Base-by-base conservation (phyloP, 75 land plant species). In the Adiantum capillusveneris region DNA sequence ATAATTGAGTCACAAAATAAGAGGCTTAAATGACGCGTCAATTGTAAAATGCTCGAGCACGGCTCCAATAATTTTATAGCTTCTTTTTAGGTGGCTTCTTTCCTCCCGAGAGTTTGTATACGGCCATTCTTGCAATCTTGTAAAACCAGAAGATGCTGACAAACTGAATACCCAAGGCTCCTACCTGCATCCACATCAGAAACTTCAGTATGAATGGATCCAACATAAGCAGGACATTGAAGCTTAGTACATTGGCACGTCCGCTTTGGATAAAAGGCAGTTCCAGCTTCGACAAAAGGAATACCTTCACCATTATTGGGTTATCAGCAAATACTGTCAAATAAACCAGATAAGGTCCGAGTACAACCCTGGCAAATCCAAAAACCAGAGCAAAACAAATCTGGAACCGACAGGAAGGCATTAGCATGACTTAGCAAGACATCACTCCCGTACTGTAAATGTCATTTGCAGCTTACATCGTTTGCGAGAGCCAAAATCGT, bases 101-200 rank as follows among this genome's bases (percentile, higher is more conserved):
- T 55, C 37, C 37, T 34, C 78, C 81, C 1, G 31, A 25, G 24
- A 90, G 30, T 57, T 91, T 88, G 74, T 84, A 84, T 34, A n/a
- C 67, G n/a, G 88, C 74, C 86, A 91, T 87, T 52, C 81, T 77
- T 13, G 59, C 76, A n/a, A 91, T 91, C 75, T 88, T 91, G 74
- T 71, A 91, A 63, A 88, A 87, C 97, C 97, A 91, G 68, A 82
- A 88, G 14, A 84, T 57, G 57, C 94, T 91, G 14, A 91, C 89
- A 17, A 88, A 57, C 60, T 80, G 89, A 64, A 91, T 66, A 21
- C 94, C 84, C 31, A 79, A 25, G 13, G 97, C 88, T 73, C 79
- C 87, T n/a, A 73, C 75, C 94, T 91, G 73, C 27, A 73, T 9
- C 3, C 7, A 34, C 37, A 46, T n/a, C 49, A 46, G 5, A 17